Conservation (phyloP, 2,329 filamentous ascomycete genomes). For the Fusarium palustre region DNA sequence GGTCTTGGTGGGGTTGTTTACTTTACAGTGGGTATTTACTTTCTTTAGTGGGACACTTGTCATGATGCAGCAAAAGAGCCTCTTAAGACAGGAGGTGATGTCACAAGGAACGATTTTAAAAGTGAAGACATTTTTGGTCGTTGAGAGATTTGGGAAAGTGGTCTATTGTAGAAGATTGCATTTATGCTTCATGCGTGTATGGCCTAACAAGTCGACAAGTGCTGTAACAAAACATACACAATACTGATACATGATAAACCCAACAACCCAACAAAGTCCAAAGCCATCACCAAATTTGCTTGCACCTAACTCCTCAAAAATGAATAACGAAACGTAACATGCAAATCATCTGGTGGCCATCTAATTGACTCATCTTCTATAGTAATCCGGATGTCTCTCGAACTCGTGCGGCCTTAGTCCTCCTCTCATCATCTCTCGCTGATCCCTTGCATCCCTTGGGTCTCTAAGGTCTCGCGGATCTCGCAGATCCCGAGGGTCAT, state of each 20-base stretch:
- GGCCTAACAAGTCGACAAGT: not conserved
- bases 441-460: constrained; percentile 48
- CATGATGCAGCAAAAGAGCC: not conserved
- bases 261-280: not conserved
- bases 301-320: constrained; percentile 11
- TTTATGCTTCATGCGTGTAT: not conserved
- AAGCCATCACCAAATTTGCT: not conserved
- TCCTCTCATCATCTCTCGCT: constrained; percentile 56
- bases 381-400: constrained; percentile 59
- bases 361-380: constrained; percentile 53
- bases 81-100: not conserved
- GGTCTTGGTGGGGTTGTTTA: constrained; percentile 36
- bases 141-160: not conserved
- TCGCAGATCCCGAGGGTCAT: constrained; percentile 43
- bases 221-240: not conserved
- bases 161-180: not conserved
- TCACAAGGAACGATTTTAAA: not conserved
- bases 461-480: constrained; percentile 52
- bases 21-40: constrained; percentile 4
- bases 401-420: constrained; percentile 61
- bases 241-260: not conserved
- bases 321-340: constrained; percentile 7
- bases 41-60: constrained; percentile 14
- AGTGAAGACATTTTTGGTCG: not conserved
- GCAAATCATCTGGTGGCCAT: not conserved